phyloP scores from a whole-genome alignment of 495 filamentous ascomycete species.

The Neohortaea acidophila region DNA sequence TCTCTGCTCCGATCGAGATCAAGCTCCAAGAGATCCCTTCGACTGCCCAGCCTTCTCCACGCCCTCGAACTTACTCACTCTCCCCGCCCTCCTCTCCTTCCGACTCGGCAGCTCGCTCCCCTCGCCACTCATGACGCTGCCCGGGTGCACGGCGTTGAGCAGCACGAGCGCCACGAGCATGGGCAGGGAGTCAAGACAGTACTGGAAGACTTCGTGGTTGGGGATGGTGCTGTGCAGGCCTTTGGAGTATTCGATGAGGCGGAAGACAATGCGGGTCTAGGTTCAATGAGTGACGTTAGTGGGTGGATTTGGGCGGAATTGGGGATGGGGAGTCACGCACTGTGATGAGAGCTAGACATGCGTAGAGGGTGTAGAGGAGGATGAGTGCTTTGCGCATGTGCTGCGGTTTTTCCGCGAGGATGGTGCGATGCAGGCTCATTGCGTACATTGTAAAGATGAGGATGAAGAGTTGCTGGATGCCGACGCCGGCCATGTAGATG shows the following conservation, averaged over 20 bases:
- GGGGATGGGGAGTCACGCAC: background rate
- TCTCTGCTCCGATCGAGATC: too few species aligned
- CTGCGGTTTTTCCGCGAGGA: background rate
- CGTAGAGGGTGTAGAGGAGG: conserved; percentile 7
- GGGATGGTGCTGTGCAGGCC: conserved; percentile 4
- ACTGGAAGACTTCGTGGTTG: conserved; percentile 7
- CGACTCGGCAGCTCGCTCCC: conserved; percentile 4
- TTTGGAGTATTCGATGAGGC: conserved; percentile 9
- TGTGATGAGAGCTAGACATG: conserved; percentile 5
- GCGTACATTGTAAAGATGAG: conserved; percentile 2
- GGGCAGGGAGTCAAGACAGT: conserved; percentile 7
- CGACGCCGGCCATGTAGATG: conserved; percentile 9
- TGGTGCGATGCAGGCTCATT: conserved; percentile 3
- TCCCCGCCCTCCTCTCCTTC: conserved; percentile 1
- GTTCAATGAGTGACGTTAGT: background rate
- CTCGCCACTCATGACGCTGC: conserved; percentile 5
- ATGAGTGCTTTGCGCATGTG: background rate
- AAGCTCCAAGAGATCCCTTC: too few species aligned
- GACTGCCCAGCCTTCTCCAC: too few species aligned
- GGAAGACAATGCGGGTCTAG: conserved; percentile 8
- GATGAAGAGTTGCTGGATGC: conserved; percentile 5
- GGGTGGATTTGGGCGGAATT: background rate
- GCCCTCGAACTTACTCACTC: too few species aligned
- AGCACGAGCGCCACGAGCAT: conserved; percentile 7
- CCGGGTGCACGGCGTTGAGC: conserved; percentile 10